Evolutionary conservation across 2,329 filamentous ascomycete genomes (phyloP), one percentile per base, ranked within the genome.

Genomic region (Colletotrichum destructivum): DNA sequence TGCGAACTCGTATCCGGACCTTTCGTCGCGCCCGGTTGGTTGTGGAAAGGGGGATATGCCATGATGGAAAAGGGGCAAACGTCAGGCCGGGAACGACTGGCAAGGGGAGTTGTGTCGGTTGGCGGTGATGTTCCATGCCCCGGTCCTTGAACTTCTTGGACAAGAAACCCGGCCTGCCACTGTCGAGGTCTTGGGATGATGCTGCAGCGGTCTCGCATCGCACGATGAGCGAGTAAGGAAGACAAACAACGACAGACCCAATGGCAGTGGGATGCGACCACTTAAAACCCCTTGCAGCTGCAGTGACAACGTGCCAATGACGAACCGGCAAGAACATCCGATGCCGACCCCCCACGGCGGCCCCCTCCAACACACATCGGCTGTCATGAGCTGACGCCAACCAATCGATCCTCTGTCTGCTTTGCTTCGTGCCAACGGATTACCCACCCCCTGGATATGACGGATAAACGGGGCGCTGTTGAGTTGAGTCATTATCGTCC

Each of bases 241-340:
- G 31, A 38, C 18, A n/a, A 11, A 7, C 26, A 23, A 11, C 16
- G 15, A 18, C 26, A 23, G 54, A 62, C 31, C 44, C 42, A 59
- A 42, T 51, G 16, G 26, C 62, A 51, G 21, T 15, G 40, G 26
- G 52, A 44, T 73, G 69, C 71, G 69, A 73, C 40, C 71, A 72
- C 71, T 73, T 72, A 71, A 69, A 68, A 49, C 68, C 69, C 46
- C 71, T 62, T 68, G 71, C 47, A 70, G 62, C 35, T 47, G 56
- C 44, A 59, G 56, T 46, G 52, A 62, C 44, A 23, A 59, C 21
- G 35, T 49, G 46, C 71, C 68, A 67, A 72, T 63, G 26, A 47
- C 15, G 23, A 15, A 16, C 21, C 42, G 18, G 40, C 1, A 21
- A 56, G 31, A 26, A 59, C 68, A 60, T 59, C 40, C 71, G 55